Base-by-base conservation (phyloP, 345 rosid species). In the Lumnitzera racemosa region DNA sequence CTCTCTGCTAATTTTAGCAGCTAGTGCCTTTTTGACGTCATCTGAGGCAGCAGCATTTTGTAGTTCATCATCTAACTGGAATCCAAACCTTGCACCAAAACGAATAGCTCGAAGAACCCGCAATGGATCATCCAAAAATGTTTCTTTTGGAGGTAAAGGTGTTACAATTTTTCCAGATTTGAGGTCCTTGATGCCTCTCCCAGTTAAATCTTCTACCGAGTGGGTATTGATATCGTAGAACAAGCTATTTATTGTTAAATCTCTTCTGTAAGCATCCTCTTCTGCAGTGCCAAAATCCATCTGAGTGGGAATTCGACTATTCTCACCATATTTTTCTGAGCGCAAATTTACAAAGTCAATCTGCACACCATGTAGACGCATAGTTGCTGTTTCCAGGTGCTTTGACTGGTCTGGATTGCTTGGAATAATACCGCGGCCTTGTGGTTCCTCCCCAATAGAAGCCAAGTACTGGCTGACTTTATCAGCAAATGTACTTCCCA, bases 71-170 rank as follows among this genome's bases (percentile, higher is more conserved):
- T 85, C 94, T 36, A 92, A 67, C 2, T 70, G 67, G 70, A 92
- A 92, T 29, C 61, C 82, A 71, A 92, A 92, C 74, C 98, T 81
- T 61, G 91, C 97, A 74, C 98, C 97, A 78, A 92, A 92, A 51
- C 98, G 98, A 76, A 92, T 81, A 69, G 98, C 97, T 68, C 98
- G 82, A 64, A 92, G 97, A 69, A 92, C 95, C 47, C 97, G 82
- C 66, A 92, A 77, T 15, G 97, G 98, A 72, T 92, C 98, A 81
- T 92, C 98, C 77, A 89, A 70, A 76, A 92, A 92, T 0, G 98
- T 92, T 64, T 81, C 85, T 73, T 78, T 87, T 62, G 98, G 86
- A 68, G 85, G 80, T 65, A 89, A 70, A 62, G 98, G 98, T 57
- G 98, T 92, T 50, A 82, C 97, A 66, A 92, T 84, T 69, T 69